These are phyloP conservation scores for Tuber calosporum DNA, from an alignment of 495 filamentous ascomycete genomes.

Conservation along the genomic window DNA sequence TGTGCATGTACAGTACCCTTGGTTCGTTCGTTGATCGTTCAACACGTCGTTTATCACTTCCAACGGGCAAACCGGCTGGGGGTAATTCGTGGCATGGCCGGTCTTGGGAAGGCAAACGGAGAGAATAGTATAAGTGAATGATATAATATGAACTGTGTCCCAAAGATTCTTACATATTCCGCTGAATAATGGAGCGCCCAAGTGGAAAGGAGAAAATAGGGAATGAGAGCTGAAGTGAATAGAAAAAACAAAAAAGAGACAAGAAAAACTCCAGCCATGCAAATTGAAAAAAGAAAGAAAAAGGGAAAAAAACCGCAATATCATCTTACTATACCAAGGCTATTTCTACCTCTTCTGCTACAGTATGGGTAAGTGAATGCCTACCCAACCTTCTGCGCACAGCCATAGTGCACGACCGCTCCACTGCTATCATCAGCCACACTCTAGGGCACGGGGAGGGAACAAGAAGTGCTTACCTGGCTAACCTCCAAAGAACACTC, in stretches of 20 bases:
- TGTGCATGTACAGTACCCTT: neutral
- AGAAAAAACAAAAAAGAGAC: neutral
- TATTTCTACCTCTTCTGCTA: neutral
- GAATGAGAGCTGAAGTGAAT: neutral
- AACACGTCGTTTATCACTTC: neutral
- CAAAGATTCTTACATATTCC: neutral
- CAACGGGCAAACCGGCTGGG: neutral
- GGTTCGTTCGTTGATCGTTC: neutral
- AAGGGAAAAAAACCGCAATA: neutral
- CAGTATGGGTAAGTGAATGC: neutral
- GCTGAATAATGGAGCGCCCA: neutral
- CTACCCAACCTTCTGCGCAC: conserved; percentile 43
- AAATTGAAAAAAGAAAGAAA: no score
- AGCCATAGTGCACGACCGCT: conserved; percentile 74
- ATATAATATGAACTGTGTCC: neutral
- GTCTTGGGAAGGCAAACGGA: neutral
- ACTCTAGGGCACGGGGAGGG: conserved; percentile 17
- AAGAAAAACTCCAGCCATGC: neutral
- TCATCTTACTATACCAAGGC: neutral
- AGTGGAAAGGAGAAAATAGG: neutral
- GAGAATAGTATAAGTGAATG: neutral
- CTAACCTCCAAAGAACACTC: conserved; percentile 72
- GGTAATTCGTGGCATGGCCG: neutral
- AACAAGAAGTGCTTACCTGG: conserved; percentile 52
- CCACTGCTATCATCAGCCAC: conserved; percentile 28